Conservation (phyloP, 2,329 filamentous ascomycete species). For the Colletotrichum melonis region DNA sequence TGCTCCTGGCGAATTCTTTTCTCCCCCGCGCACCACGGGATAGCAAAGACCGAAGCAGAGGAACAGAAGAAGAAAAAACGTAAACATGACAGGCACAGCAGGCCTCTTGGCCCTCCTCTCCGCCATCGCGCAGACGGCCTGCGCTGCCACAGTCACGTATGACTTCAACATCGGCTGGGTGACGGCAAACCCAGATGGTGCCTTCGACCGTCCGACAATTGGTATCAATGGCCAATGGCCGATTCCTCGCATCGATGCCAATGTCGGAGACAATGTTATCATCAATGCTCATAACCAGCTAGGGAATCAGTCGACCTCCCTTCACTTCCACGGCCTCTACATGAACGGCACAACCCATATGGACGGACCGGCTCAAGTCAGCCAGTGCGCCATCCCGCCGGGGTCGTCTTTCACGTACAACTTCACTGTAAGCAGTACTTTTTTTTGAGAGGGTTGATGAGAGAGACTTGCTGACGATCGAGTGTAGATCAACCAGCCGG, state of each 20-base stretch:
- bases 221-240: constrained; percentile 85
- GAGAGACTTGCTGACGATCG: not conserved
- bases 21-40: not conserved
- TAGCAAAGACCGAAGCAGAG: not conserved
- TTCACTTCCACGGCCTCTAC: constrained; percentile 79
- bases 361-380: constrained; percentile 75
- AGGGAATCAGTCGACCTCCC: constrained; percentile 70
- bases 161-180: constrained; percentile 81
- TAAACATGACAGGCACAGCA: not conserved
- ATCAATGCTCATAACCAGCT: constrained; percentile 70
- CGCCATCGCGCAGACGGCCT: constrained; percentile 30
- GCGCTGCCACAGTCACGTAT: constrained; percentile 61
- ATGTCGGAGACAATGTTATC: constrained; percentile 70
- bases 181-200: constrained; percentile 76
- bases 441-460: not conserved
- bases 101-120: constrained; percentile 27
- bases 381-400: constrained; percentile 75
- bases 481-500: constrained; percentile 69
- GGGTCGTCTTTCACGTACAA: constrained; percentile 76
- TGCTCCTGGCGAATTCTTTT: not conserved
- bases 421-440: constrained; percentile 64
- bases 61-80: not conserved
- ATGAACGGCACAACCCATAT: constrained; percentile 75
- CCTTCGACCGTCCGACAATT: constrained; percentile 73
- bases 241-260: constrained; percentile 72